Base-by-base conservation (phyloP, 2,329 filamentous ascomycete genomes). In the Sporothrix variecibatus region DNA sequence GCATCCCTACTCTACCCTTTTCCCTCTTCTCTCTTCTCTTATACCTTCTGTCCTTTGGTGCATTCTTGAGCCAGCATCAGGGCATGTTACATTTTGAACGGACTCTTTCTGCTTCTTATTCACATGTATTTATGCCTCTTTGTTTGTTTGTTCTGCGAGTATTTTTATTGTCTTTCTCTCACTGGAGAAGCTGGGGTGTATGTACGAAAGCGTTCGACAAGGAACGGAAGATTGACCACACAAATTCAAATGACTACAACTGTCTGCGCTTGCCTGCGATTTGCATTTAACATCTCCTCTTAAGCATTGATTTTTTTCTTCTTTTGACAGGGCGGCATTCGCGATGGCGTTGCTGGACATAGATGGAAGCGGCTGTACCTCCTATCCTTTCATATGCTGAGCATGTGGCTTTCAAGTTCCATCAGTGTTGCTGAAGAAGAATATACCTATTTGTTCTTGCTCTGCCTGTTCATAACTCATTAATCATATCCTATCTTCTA, bases 11-110 rank as follows among this genome's bases (percentile, higher is more conserved):
- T 51, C 49, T 65, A 15, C 46, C 53, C 28, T 43, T n/a, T 73
- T 68, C 38, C 26, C 34, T 60, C 34, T 64, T 68, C 20, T 65
- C 43, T 38, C 28, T 65, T 75, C 38, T 62, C 11, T 26, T 34
- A 34, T 34, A 7, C 49, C 38, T n/a, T 62, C 7, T 34, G 34
- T 34, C 34, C 20, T 11, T 53, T 31, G 60, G 31, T 49, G 46
- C 34, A 40, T 53, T 53, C n/a, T 12, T 53, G 5, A 15, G 9
- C 58, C 34, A 31, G 23, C 38, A 71, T 46, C 26, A 26, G 53
- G 6, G 69, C n/a, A 34, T 28, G 56, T 60, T 60, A 28, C 51
- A n/a, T 56, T 56, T 46, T n/a, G 11, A 60, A 8, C 4, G 56
- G 56, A 5, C 20, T 6, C 3, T 6, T 20, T 12, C 12, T 20